Conservation (phyloP, 1,284 basidiomycete genomes). For the Ustilago trichophora region DNA sequence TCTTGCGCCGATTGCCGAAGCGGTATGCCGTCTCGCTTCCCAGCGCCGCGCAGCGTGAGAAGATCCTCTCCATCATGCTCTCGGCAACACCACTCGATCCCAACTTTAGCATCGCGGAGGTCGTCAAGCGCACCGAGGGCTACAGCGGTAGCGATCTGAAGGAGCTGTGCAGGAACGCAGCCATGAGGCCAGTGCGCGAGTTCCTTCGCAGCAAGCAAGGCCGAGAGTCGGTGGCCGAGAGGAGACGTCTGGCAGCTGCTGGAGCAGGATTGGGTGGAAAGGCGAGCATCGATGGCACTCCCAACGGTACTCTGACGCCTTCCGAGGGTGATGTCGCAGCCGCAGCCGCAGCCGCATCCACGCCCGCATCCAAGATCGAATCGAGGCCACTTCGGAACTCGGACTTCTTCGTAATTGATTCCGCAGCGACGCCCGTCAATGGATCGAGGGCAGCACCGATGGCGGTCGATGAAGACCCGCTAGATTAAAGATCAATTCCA, state of each 20-base stretch:
- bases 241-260: slow-evolving; percentile 24
- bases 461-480: slow-evolving; percentile 49
- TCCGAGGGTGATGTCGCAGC: slow-evolving; percentile 20
- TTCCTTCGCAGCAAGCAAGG: slow-evolving; percentile 60
- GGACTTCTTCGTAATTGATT: slow-evolving; percentile 62
- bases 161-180: slow-evolving; percentile 85
- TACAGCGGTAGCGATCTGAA: slow-evolving; percentile 90
- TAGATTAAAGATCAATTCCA: too few relatives aligned
- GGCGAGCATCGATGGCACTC: slow-evolving; percentile 26
- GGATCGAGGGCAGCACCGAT: slow-evolving; percentile 35
- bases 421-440: slow-evolving; percentile 40
- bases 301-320: slow-evolving; percentile 29
- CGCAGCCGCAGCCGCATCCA: too few relatives aligned
- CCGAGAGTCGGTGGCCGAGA: slow-evolving; percentile 45
- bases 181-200: slow-evolving; percentile 67
- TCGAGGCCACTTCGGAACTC: slow-evolving; percentile 57
- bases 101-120: slow-evolving; percentile 74
- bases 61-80: slow-evolving; percentile 84
- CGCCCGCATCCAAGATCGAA: slow-evolving; percentile 41
- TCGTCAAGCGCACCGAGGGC: slow-evolving; percentile 80
- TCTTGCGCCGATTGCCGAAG: slow-evolving; percentile 95
- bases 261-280: slow-evolving; percentile 16
- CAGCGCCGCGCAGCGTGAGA: slow-evolving; percentile 80
- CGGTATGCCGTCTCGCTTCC: slow-evolving; percentile 91
- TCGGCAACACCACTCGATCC: slow-evolving; percentile 70